These are phyloP conservation scores for Pseudoscleropodium purum DNA, from an alignment of 225 moss, liverwort and hornwort species.

Conservation along the genomic window DNA sequence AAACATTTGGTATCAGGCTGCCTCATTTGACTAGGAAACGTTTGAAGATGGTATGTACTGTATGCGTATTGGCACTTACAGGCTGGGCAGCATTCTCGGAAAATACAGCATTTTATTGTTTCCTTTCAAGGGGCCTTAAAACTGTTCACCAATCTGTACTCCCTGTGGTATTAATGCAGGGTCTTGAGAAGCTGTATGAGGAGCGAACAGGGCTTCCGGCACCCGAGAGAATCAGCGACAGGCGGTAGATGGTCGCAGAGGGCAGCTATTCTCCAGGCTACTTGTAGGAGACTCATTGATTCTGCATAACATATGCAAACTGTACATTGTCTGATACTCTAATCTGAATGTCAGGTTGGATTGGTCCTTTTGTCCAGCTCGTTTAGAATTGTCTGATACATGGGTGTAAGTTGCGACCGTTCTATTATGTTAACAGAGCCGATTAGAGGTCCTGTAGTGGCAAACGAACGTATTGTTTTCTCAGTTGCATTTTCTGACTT, in stretches of 20 bases:
- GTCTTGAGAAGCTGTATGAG: constrained; percentile 65
- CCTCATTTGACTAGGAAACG: neutral
- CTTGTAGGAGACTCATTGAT: neutral
- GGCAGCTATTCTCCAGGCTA: neutral
- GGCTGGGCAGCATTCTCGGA: neutral
- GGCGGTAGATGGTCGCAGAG: constrained; percentile 3
- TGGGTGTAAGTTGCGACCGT: neutral
- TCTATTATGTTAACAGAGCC: neutral
- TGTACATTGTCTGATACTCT: neutral
- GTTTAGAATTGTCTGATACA: neutral
- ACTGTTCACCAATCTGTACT: neutral
- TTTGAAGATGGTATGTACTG: neutral
- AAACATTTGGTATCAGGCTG: neutral
- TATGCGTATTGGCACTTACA: neutral
- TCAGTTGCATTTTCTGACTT: neutral
- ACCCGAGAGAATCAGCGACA: constrained; percentile 53
- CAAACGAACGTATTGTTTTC: neutral
- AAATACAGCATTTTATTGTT: neutral
- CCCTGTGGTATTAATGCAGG: constrained; percentile 11
- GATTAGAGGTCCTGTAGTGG: neutral
- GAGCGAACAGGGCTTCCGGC: constrained; percentile 39
- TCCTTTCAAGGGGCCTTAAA: neutral
- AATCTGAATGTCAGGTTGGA: neutral
- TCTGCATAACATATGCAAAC: neutral
- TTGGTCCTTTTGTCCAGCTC: neutral